phyloP scores from a whole-genome alignment of 78 protist species.

The Cavenderia fasciculata region DNA sequence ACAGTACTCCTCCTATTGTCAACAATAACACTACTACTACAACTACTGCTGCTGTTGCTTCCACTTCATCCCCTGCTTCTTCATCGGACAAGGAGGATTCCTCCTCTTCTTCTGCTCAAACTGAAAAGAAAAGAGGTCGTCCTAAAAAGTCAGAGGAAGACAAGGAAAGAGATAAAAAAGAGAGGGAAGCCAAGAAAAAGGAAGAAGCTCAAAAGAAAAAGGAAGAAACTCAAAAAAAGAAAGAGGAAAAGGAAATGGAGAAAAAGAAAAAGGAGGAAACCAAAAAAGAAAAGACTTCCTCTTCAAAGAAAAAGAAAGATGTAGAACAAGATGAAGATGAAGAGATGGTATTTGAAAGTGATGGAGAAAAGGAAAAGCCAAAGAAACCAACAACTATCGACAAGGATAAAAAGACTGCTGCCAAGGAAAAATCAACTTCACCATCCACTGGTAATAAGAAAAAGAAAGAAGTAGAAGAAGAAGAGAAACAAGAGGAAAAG shows the following conservation, averaged over 20 bases:
- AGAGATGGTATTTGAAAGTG: background rate
- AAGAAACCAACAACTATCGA: background rate
- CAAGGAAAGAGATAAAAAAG: background rate
- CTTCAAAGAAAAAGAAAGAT: background rate
- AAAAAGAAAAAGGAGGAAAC: background rate
- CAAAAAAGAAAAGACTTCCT: background rate
- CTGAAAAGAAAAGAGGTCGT: too few relatives aligned
- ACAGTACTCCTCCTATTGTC: too few relatives aligned
- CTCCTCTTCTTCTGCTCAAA: too few relatives aligned
- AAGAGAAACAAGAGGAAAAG: background rate
- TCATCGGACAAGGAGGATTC: too few relatives aligned
- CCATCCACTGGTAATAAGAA: background rate
- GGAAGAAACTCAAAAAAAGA: background rate
- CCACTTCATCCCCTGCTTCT: too few relatives aligned
- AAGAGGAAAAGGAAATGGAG: background rate
- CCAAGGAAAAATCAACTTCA: background rate
- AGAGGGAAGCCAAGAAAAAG: background rate
- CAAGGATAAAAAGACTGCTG: background rate
- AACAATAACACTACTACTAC: background rate
- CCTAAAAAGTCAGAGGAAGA: too few relatives aligned
- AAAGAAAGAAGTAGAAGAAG: slow-evolving; percentile 1
- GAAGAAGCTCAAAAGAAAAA: background rate
- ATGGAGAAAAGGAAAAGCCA: background rate
- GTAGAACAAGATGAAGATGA: background rate
- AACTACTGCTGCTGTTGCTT: background rate